Evolutionary conservation across 139 green algal species (phyloP).

Genomic region (Haematococcus sp.): DNA sequence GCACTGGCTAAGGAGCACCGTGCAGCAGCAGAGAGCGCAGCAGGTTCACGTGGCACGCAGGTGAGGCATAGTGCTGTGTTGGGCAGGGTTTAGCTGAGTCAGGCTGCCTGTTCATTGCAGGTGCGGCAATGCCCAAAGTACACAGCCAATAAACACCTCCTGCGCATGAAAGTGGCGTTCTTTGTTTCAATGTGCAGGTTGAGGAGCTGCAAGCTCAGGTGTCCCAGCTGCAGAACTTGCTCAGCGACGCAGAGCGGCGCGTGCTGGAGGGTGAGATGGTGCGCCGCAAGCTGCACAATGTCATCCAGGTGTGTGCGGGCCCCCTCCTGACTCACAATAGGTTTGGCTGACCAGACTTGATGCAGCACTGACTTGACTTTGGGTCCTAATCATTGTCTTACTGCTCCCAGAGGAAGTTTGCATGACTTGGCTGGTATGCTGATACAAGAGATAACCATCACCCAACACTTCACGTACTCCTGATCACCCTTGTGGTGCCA

Average conservation of each 20-base stretch:
- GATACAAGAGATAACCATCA: no score
- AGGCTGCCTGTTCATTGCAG: neutral
- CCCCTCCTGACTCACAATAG: no score
- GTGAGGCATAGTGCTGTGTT: slow-evolving; percentile 49
- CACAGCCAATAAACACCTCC: neutral
- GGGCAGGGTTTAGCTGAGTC: no score
- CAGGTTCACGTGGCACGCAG: slow-evolving; percentile 27
- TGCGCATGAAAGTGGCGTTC: neutral
- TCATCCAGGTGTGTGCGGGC: slow-evolving; percentile 61
- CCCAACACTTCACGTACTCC: no score
- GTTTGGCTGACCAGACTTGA: no score
- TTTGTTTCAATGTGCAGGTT: neutral
- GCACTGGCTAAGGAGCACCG: slow-evolving; percentile 43
- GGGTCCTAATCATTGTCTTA: no score
- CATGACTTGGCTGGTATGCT: no score
- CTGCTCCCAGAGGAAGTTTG: no score
- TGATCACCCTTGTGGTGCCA: no score
- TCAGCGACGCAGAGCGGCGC: slow-evolving; percentile 53
- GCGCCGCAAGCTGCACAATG: slow-evolving; percentile 87
- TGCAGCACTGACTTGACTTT: no score
- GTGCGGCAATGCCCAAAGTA: no score
- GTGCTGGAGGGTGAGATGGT: slow-evolving; percentile 69
- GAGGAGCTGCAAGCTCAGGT: slow-evolving; percentile 34
- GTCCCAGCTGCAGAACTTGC: slow-evolving; percentile 27
- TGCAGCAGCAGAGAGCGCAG: slow-evolving; percentile 40